These are phyloP conservation scores for Thalassiosira hispida DNA, from an alignment of 352 stramenopile genomes.

Conservation along the genomic window DNA sequence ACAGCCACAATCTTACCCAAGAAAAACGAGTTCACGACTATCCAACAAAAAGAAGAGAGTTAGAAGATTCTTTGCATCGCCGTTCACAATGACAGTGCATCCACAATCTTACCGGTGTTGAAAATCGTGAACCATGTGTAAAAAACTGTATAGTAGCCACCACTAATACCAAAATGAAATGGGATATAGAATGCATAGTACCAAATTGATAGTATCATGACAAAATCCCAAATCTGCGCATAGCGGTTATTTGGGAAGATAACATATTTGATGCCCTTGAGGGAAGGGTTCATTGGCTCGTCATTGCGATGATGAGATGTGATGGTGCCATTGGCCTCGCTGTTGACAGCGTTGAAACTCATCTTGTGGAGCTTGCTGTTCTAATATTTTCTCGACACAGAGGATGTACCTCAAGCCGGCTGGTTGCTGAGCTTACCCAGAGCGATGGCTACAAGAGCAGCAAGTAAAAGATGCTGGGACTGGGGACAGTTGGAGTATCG, in stretches of 20 bases:
- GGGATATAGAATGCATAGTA: slow-evolving; percentile 61
- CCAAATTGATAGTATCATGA: slow-evolving; percentile 58
- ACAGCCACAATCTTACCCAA: slow-evolving; percentile 30
- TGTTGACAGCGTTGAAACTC: neutral
- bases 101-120: slow-evolving; percentile 32
- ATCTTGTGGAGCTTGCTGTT: slow-evolving; percentile 8
- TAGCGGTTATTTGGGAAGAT: slow-evolving; percentile 58
- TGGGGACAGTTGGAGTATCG: too few relatives aligned
- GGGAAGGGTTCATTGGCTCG: slow-evolving; percentile 9
- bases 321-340: neutral
- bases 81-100: too few relatives aligned
- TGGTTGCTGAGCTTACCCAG: too few relatives aligned
- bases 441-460: too few relatives aligned
- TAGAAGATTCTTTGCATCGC: too few relatives aligned
- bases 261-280: slow-evolving; percentile 51
- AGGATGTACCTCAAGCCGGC: neutral
- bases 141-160: slow-evolving; percentile 37
- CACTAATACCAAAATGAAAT: slow-evolving; percentile 63
- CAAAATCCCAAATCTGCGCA: slow-evolving; percentile 53
- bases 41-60: too few relatives aligned
- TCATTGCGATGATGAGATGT: neutral
- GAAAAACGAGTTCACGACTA: slow-evolving; percentile 34
- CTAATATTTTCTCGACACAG: neutral
- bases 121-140: slow-evolving; percentile 14
- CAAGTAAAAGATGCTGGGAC: too few relatives aligned